phyloP scores from a whole-genome alignment of 169 alveolate species.

The Cytauxzoon felis region DNA sequence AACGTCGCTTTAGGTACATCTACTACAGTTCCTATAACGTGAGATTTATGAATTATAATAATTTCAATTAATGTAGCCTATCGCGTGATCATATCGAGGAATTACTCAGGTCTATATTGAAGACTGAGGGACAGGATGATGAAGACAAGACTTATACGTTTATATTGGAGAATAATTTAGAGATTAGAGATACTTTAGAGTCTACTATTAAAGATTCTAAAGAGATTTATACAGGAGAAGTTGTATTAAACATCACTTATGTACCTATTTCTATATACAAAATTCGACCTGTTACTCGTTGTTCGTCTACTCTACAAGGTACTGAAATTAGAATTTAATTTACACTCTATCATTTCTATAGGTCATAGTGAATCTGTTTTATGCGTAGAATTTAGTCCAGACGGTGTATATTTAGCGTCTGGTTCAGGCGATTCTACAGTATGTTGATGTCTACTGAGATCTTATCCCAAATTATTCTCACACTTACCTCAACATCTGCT shows the following conservation, averaged over 20 bases:
- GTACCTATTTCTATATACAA: constrained; percentile 78
- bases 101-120: constrained; percentile 53
- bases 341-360: background rate
- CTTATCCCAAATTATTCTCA: background rate
- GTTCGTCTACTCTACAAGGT: constrained; percentile 87
- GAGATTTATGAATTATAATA: background rate
- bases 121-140: constrained; percentile 46
- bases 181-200: constrained; percentile 63
- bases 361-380: constrained; percentile 87
- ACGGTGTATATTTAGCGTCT: constrained; percentile 85
- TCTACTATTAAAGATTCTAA: constrained; percentile 55
- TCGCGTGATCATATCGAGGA: constrained; percentile 70
- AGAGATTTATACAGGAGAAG: constrained; percentile 71
- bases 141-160: constrained; percentile 65
- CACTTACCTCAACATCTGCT: background rate
- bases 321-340: background rate
- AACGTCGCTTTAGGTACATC: constrained; percentile 44
- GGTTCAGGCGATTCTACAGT: constrained; percentile 93
- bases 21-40: constrained; percentile 59
- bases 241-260: constrained; percentile 71
- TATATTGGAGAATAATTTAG: constrained; percentile 67
- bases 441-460: background rate
- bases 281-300: constrained; percentile 86
- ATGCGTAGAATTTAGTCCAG: constrained; percentile 87
- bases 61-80: constrained; percentile 30